Evolutionary conservation across 2,329 filamentous ascomycete genomes (phyloP), one percentile per base, ranked within the genome.

Genomic region (Ophiostoma perfectum): DNA sequence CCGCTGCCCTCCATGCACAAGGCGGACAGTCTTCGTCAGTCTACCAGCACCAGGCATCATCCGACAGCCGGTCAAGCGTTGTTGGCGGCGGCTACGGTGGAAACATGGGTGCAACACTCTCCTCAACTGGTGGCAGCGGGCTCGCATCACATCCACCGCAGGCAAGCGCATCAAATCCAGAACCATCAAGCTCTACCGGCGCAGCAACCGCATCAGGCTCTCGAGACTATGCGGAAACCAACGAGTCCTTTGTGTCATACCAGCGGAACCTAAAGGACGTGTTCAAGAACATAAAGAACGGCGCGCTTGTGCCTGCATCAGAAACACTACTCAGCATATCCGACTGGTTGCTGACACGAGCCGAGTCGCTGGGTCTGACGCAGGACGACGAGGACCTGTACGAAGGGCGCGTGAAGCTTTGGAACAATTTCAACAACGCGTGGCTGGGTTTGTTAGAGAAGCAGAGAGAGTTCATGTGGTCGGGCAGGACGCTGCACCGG

Each of bases 371-470:
- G 2, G 65, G 92, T 69, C 87, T 98, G 74, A 89, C 90, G 72
- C 87, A 89, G 75, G 93, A 98, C 80, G 90, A 97, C 77, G 87
- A 90, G 75, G 83, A 83, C 67, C 84, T 92, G 68, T 88, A 95
- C 75, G 80, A 84, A 68, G 89, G 95, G 73, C 88, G 93, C 68
- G 85, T 97, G 72, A 89, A 89, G 75, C 81, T 98, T 6, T 99
- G 95, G 95, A 88, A 90, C 74, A 90, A 97, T 73, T 97, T 98
- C 80, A 98, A 99, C 78, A 85, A 92, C 69, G 93, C 91, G 70
- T 98, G 94, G 94, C 84, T 97, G 49, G 86, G 89, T 4, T 81
- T 95, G 6, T 86, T 93, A 66, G 92, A 95, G 76, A 90, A 87
- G 73, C 93, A 98, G 76, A 92, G 90, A 75, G 90, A 96, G 67